Conservation (phyloP, 305 asterid species). For the Stenogyne calaminthoides region DNA sequence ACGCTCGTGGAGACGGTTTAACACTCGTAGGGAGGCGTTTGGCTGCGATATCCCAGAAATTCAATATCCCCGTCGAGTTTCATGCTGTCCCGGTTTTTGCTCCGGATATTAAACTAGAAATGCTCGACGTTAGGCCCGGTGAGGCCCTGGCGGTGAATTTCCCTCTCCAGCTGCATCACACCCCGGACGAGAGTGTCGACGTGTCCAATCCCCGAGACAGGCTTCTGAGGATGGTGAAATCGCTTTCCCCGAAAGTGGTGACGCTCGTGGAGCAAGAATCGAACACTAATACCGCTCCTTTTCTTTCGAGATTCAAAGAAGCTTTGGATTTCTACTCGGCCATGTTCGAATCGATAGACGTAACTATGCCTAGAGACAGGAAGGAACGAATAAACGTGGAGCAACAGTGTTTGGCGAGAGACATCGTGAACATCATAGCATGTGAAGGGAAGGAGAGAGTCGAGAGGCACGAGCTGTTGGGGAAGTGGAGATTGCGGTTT, state of each 20-base stretch:
- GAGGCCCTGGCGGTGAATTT: slow-evolving; percentile 81
- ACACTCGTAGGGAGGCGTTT: slow-evolving; percentile 47
- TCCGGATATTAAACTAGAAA: slow-evolving; percentile 52
- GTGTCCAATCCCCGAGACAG: slow-evolving; percentile 74
- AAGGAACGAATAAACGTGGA: slow-evolving; percentile 77
- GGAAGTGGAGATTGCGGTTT: slow-evolving; percentile 77
- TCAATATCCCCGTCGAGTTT: slow-evolving; percentile 67
- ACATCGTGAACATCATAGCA: slow-evolving; percentile 80
- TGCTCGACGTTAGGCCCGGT: slow-evolving; percentile 65
- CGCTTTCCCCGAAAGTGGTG: slow-evolving; percentile 64
- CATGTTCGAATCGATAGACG: slow-evolving; percentile 78
- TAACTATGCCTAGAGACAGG: slow-evolving; percentile 56
- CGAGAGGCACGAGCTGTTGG: slow-evolving; percentile 79
- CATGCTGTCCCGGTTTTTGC: slow-evolving; percentile 65
- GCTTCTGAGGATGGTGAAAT: slow-evolving; percentile 63
- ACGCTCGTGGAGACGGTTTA: slow-evolving; percentile 75
- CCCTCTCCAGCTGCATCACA: slow-evolving; percentile 79
- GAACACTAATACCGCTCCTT: slow-evolving; percentile 76
- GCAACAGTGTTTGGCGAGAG: slow-evolving; percentile 82
- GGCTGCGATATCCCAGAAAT: slow-evolving; percentile 60
- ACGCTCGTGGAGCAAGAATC: slow-evolving; percentile 89
- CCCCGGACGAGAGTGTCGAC: slow-evolving; percentile 83
- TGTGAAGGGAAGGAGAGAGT: slow-evolving; percentile 85
- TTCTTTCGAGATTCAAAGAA: slow-evolving; percentile 63
- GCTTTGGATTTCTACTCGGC: slow-evolving; percentile 73